phyloP scores from a whole-genome alignment of 371 early-diverging fungal species.

The Haplosporangium sp. region DNA sequence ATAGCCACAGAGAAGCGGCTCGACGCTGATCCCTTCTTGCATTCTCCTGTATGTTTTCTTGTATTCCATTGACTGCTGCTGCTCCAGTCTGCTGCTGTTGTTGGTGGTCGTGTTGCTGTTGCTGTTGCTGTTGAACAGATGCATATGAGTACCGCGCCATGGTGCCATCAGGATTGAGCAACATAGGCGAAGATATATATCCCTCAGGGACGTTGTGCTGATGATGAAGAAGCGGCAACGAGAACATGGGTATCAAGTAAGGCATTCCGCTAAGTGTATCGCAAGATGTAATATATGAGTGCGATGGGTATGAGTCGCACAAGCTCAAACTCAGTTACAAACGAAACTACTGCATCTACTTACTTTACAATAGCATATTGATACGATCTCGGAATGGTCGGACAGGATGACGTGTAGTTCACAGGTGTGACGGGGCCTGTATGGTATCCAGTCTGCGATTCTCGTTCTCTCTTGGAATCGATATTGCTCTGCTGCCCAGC shows the following conservation, averaged over 20 bases:
- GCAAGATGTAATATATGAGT: neutral
- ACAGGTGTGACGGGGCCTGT: neutral
- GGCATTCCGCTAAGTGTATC: constrained; percentile 18
- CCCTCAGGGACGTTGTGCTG: constrained; percentile 12
- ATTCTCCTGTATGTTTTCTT: constrained; percentile 17
- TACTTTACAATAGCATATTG: constrained; percentile 23
- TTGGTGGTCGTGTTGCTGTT: constrained; percentile 9
- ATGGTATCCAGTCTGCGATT: too few species aligned
- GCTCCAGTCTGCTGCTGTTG: too few species aligned
- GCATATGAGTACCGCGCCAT: neutral
- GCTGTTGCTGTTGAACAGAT: constrained; percentile 4
- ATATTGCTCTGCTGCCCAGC: too few species aligned
- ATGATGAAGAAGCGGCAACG: constrained; percentile 16
- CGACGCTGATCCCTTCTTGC: constrained; percentile 37
- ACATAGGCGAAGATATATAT: neutral
- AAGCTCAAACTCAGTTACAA: neutral
- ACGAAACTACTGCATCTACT: too few species aligned
- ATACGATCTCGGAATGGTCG: constrained; percentile 1
- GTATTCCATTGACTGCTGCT: constrained; percentile 8
- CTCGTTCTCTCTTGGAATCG: too few species aligned
- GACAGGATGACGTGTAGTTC: neutral
- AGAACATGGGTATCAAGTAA: constrained; percentile 11
- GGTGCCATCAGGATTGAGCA: neutral
- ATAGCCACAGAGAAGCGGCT: constrained; percentile 27
- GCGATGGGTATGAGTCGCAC: neutral